Evolutionary conservation across 75 land plant species (phyloP), one percentile per base, ranked within the genome.

Genomic region (Cupressus sempervirens): DNA sequence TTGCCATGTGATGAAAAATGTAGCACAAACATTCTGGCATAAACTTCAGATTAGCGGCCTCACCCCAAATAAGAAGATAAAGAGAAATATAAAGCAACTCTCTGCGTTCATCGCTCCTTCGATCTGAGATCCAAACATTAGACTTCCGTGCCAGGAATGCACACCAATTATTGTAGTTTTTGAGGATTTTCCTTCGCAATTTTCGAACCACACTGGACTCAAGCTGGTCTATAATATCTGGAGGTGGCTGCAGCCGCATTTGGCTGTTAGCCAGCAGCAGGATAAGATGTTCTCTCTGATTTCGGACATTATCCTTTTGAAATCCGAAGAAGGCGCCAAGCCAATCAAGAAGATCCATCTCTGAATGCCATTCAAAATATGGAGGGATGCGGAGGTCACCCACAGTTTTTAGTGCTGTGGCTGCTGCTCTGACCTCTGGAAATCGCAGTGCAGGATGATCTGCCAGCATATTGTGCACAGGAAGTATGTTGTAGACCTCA

Each of bases 271-370:
- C 92, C n/a, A 97, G 91, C 62, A 95, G 96, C 30, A 97, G 94
- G 41, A 97, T 96, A 1, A 97, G 88, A 76, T 97, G 99, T 86
- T 97, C 99, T n/a, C 99, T 87, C 92, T 97, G 99, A 86, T 97
- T 97, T 83, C 88, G 84, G 35, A 97, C 97, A 88, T 95, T 97
- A 74, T 87, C 91, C 40, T 58, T 58, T 89, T 97, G 99, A 84
- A 97, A 97, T 20, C 99, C 93, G 84, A 95, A 97, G 91, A 93
- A 94, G 56, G 80, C 83, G 0, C 91, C 96, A 6, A 97, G 93
- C 99, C 99, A 97, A 85, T 97, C 99, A 80, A 97, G 92, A 30
- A 97, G 90, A 89, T 97, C 99, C 91, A 89, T 89, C 86, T 84
- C 81, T 26, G 82, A 86, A 46, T 36, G 50, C 94, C 94, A 92